Conservation (phyloP, 148 eudicot species). For the Hydrangea macrophylla region DNA sequence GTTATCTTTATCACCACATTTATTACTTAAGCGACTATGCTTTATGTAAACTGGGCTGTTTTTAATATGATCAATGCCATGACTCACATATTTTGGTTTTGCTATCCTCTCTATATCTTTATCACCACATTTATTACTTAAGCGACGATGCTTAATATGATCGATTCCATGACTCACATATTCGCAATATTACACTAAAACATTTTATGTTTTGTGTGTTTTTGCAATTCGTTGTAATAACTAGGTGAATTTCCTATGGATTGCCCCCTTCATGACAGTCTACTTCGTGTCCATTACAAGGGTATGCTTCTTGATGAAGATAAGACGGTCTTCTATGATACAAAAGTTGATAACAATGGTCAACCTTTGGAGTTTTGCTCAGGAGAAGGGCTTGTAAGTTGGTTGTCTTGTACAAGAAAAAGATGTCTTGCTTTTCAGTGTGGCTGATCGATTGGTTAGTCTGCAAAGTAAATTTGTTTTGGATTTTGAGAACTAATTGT, state of each 20-base stretch:
- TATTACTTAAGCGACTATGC: background rate
- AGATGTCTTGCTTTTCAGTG: background rate
- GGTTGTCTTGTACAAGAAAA: conserved; percentile 8
- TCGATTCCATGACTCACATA: background rate
- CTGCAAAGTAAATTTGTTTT: background rate
- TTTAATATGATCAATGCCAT: background rate
- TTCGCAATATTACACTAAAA: background rate
- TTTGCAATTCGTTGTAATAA: conserved; percentile 17
- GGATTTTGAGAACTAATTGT: background rate
- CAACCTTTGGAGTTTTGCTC: conserved; percentile 93
- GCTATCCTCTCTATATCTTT: background rate
- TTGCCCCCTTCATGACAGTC: conserved; percentile 98
- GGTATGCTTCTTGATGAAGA: conserved; percentile 85
- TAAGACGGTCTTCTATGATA: conserved; percentile 85
- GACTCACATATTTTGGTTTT: background rate
- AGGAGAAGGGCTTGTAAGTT: conserved; percentile 97
- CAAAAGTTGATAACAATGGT: conserved; percentile 77
- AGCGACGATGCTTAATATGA: background rate
- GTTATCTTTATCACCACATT: background rate
- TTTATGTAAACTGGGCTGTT: background rate
- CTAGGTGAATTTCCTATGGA: conserved; percentile 99
- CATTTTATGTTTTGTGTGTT: conserved; percentile 8
- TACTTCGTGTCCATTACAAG: conserved; percentile 76
- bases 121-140: background rate
- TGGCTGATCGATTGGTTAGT: conserved; percentile 8